Percentiles rank a stretch among this genome's conserved stretches.
Evolutionary conservation across 1,284 basidiomycete genomes (phyloP).

Genomic region (Sporisorium sorghi): DNA sequence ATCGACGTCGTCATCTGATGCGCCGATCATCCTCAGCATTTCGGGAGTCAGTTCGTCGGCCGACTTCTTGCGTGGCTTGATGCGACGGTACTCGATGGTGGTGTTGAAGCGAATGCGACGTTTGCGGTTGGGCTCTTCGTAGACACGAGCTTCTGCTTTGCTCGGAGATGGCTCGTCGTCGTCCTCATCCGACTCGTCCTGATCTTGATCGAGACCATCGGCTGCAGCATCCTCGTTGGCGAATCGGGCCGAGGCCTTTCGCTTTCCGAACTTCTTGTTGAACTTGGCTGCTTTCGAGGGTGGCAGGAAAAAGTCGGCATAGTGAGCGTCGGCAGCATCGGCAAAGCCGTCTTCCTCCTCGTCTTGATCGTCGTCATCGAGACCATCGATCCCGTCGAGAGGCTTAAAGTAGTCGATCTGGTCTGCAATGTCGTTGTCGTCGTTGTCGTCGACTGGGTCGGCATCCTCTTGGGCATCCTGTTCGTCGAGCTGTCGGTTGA

Average conservation of each 20-base stretch:
- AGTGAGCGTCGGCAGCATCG: slow-evolving; percentile 69
- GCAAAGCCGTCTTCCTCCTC: slow-evolving; percentile 30
- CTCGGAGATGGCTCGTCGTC: slow-evolving; percentile 16
- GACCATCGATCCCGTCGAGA: slow-evolving; percentile 36
- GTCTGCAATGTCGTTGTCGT: slow-evolving; percentile 73
- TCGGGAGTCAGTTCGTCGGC: slow-evolving; percentile 45
- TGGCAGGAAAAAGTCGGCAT: slow-evolving; percentile 74
- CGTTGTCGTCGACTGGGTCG: slow-evolving; percentile 73
- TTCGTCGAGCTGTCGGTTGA: slow-evolving; percentile 87
- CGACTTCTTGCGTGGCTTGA: slow-evolving; percentile 55
- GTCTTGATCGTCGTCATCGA: slow-evolving; percentile 43
- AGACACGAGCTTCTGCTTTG: slow-evolving; percentile 62
- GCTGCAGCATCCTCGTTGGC: slow-evolving; percentile 36
- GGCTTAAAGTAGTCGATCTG: slow-evolving; percentile 68
- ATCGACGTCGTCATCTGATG: slow-evolving; percentile 24
- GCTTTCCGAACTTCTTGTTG: slow-evolving; percentile 49
- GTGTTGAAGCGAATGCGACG: slow-evolving; percentile 78
- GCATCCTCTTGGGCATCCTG: slow-evolving; percentile 76
- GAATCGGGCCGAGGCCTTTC: slow-evolving; percentile 42
- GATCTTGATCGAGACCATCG: slow-evolving; percentile 13
- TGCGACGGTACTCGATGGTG: slow-evolving; percentile 80
- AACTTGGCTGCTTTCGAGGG: slow-evolving; percentile 47
- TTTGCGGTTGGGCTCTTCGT: slow-evolving; percentile 48
- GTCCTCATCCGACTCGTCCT: slow-evolving; percentile 21
- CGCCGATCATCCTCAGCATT: slow-evolving; percentile 38